Evolutionary conservation across 768 basidiomycete genomes (phyloP), one percentile per base, ranked within the genome.

Genomic region (Phlegmacium glaucopus): DNA sequence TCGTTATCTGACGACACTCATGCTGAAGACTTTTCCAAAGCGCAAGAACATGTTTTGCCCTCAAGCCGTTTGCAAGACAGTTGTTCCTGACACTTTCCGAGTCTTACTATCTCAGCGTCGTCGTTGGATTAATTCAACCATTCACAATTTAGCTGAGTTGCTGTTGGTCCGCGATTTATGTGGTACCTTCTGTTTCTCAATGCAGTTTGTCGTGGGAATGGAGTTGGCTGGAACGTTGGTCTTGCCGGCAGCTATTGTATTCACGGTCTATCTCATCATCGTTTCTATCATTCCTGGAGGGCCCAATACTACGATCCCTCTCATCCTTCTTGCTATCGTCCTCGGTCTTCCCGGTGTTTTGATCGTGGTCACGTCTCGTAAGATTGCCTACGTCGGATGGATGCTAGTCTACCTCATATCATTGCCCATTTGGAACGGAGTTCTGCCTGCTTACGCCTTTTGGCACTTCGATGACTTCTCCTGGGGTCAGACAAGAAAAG

Each of bases 381-480:
- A 96, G 76, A 54, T 96, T 50, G 90, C 86, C 1, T 99, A 97
- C 63, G 74, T 98, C 35, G 92, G 95, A 6, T 99, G 96, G 96
- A 96, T 96, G 94, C 50, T 95, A 49, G 73, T 96, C 39, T 98
- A 99, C 62, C 81, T 99, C 10, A 32, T 93, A 46, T 95, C 94
- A 7, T 74, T 98, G 25, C 94, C 95, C 3, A 82, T 98, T 41
- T 99, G 96, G 96, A 98, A 98, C 72, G 92, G 94, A 58, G 74
- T 96, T 48, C 77, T 98, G 2, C 95, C 95, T 1, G 85, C 90
- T 3, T 99, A 99, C 66, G 82, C 94, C n/a, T 97, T 89, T 71
- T 94, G 94, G 90, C 94, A 97, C 69, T 95, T 99, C 67, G 96
- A 97, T 62, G 96, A 97, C 76, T 97, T 91, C 71, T 91, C 89